Evolutionary conservation across 2,329 filamentous ascomycete genomes (phyloP), one percentile per base, ranked within the genome.

Genomic region (Pseudogymnoascus sp.): DNA sequence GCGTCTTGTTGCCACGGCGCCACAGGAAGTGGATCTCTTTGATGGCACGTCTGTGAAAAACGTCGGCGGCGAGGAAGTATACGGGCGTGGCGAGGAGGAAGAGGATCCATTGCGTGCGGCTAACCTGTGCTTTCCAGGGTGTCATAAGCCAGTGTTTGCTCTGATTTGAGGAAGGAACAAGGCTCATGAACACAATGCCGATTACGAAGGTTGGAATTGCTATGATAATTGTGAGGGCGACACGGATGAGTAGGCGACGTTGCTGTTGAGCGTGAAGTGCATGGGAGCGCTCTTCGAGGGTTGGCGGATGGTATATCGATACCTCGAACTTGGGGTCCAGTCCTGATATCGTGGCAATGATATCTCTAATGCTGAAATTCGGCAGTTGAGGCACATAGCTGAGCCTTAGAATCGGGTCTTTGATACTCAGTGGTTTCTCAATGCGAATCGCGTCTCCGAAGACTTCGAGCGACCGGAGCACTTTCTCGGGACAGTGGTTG

Each of bases 141-240:
- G 81, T 73, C 83, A 91, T 92, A 50, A 96, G 76, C 68, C 84
- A 91, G 66, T 79, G 78, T 63, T 86, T 85, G 11, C 81, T 80
- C 0, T 75, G 67, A 68, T 92, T 82, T 1, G 79, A 75, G 2
- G 80, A 74, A 0, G 87, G 78, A 0, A 96, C 82, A 1, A 97
- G 80, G 65, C 84, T 91, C 93, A 96, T 97, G 77, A 91, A 96
- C 1, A 96, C 86, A 62, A 97, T 90, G 2, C 93, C 93, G 40
- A 97, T 86, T 60, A 96, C 73, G 69, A 97, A 93, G 0, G 90
- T 91, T 1, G 93, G 93, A 50, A 97, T 87, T 18, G 89, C 87
- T 5, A 89, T 78, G 25, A 88, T 70, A 28, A 89, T 74, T 1
- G 90, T 88, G 63, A 96, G 79, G 1, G 89, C 71, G 14, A 91